Conservation (phyloP, 2,329 filamentous ascomycete genomes). For the Epicoccum nigrum region DNA sequence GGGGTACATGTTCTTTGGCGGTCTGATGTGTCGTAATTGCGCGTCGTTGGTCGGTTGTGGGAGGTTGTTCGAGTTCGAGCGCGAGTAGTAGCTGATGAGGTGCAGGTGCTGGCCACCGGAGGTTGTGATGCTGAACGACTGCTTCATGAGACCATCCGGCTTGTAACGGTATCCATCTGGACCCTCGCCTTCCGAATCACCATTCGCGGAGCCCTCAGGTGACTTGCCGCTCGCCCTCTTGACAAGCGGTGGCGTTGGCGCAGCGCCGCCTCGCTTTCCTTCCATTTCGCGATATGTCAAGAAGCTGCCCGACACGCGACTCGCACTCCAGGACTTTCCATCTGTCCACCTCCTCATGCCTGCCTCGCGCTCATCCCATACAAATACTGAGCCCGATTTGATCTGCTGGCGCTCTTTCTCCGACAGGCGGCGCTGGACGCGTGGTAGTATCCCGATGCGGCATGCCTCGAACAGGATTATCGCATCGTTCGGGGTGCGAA, state of each 20-base stretch:
- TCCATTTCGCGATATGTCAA: constrained; percentile 99
- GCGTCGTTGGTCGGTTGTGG: constrained; percentile 83
- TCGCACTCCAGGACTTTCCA: constrained; percentile 98
- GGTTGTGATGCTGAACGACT: constrained; percentile 98
- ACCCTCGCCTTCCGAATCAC: constrained; percentile 80
- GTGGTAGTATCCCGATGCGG: constrained; percentile 82
- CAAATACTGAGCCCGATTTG: constrained; percentile 94
- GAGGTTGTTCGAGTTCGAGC: constrained; percentile 76
- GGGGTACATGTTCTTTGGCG: constrained; percentile 94
- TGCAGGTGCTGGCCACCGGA: constrained; percentile 89
- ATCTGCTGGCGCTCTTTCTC: constrained; percentile 98
- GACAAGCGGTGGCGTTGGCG: constrained; percentile 49
- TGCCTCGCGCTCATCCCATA: constrained; percentile 99
- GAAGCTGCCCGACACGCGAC: constrained; percentile 95
- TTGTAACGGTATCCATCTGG: constrained; percentile 58
- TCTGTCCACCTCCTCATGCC: constrained; percentile 99
- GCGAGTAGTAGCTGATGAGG: constrained; percentile 94
- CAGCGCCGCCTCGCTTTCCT: constrained; percentile 87
- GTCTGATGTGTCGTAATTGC: constrained; percentile 78
- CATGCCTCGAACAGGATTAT: constrained; percentile 99
- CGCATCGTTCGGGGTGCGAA: constrained; percentile 93
- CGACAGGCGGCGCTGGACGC: constrained; percentile 89
- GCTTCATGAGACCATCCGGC: constrained; percentile 98
- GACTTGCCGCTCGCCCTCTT: constrained; percentile 67
- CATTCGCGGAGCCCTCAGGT: constrained; percentile 79